phyloP scores from a whole-genome alignment of 1,139 yeast species.

The Saccharomycopsis phalli region DNA sequence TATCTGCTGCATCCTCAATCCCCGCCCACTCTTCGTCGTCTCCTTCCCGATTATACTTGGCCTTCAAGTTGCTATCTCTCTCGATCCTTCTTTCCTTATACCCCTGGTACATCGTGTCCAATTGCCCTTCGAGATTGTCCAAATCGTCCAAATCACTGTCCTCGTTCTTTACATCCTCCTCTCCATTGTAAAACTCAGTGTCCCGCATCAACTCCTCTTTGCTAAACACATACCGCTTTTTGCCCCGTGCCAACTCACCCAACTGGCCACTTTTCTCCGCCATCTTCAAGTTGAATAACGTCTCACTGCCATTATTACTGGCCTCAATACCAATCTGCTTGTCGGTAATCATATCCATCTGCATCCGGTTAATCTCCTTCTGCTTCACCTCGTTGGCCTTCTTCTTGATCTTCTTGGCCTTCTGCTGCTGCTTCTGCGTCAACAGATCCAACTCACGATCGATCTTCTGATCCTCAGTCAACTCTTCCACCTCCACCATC shows the following conservation, averaged over 20 bases:
- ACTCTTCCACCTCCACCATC: constrained; percentile 52
- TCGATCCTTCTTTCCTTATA: constrained; percentile 72
- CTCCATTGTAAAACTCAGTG: constrained; percentile 41
- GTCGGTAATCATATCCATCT: constrained; percentile 93
- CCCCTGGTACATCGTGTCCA: constrained; percentile 71
- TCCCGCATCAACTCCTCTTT: constrained; percentile 46
- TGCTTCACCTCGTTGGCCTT: constrained; percentile 75
- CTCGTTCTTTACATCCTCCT: constrained; percentile 33
- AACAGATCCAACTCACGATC: constrained; percentile 75
- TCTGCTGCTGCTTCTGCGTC: constrained; percentile 61
- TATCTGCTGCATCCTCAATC: constrained; percentile 34
- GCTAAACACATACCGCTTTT: constrained; percentile 64
- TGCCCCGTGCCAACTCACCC: constrained; percentile 68
- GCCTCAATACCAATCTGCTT: constrained; percentile 92
- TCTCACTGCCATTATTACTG: constrained; percentile 69
- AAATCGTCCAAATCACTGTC: constrained; percentile 45
- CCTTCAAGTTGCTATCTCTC: constrained; percentile 69
- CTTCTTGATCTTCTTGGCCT: constrained; percentile 71
- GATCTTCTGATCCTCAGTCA: constrained; percentile 84
- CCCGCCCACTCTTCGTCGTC: constrained; percentile 86
- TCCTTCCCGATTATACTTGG: constrained; percentile 75
- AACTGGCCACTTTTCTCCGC: constrained; percentile 85
- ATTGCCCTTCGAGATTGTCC: constrained; percentile 71
- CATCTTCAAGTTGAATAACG: constrained; percentile 69
- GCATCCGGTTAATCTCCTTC: constrained; percentile 84